Evolutionary conservation across 2,329 filamentous ascomycete genomes (phyloP), one percentile per base, ranked within the genome.

Genomic region (Chlorencoelia australis): DNA sequence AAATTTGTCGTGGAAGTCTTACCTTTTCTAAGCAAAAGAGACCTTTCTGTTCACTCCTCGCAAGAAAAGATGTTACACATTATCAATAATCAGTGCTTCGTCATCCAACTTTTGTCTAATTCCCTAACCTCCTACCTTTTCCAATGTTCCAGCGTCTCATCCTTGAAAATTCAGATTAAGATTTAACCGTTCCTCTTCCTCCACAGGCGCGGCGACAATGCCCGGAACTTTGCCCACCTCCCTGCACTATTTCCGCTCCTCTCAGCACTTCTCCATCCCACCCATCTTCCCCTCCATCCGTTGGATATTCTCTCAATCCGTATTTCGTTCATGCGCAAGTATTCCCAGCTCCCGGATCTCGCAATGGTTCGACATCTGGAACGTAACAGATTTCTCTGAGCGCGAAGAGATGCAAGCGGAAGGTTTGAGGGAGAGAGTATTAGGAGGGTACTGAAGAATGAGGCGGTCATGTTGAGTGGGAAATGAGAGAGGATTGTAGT

Each of bases 401-500:
- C 21, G 19, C 7, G 31, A 38, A 13, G 43, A 45, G 16, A 30
- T 42, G 3, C 43, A 45, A 19, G 32, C 32, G 11, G 30, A 16
- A 13, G 43, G 40, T 6, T 15, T 42, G 29, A 25, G 26, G 13
- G 43, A 45, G 32, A 40, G 39, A 27, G 13, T 19, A 40, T 40
- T 24, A 22, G 29, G 16, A 11, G 21, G 7, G 6, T 37, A 5
- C 21, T 40, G n/a, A 15, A 13, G 14, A 31, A 15, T 7, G 30
- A 33, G 20, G 30, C 21, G 16, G n/a, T 17, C 7, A 19, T 29
- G 10, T 34, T 37, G 15, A 27, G 22, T 18, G 33, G 39, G 34
- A 8, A 33, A 16, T 64, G 58, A 52, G 58, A 64, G 21, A 48
- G 51, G 6, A 37, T 68, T 19, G 50, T 68, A 4, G 45, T 69